phyloP scores from a whole-genome alignment of 176 grass and related monocot species.

The Ensete ventricosum region DNA sequence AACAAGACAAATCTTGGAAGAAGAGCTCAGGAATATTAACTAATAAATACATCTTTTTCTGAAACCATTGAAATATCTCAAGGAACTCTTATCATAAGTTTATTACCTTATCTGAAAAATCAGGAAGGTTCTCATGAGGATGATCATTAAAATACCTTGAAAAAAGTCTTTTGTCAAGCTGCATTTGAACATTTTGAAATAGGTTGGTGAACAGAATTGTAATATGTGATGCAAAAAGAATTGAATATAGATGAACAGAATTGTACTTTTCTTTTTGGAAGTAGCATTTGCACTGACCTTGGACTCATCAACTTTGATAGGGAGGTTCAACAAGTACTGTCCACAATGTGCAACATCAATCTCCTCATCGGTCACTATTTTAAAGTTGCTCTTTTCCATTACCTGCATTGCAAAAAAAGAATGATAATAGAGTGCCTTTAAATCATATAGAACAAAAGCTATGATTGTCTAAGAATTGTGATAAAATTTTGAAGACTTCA shows the following conservation, averaged over 20 bases:
- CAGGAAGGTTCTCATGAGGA: constrained; percentile 72
- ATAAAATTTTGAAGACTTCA: neutral
- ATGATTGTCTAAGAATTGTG: neutral
- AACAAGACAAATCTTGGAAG: no score
- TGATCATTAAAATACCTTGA: constrained; percentile 83
- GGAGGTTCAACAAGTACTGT: constrained; percentile 88
- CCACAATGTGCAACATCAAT: constrained; percentile 84
- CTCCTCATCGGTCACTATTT: constrained; percentile 86
- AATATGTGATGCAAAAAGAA: neutral
- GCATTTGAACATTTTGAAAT: constrained; percentile 16
- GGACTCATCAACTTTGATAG: constrained; percentile 92
- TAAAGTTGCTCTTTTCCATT: constrained; percentile 97
- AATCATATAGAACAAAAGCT: neutral
- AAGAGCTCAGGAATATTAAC: no score
- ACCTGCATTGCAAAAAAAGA: constrained; percentile 34
- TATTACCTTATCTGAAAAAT: constrained; percentile 80
- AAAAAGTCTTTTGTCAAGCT: constrained; percentile 82
- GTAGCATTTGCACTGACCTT: constrained; percentile 34
- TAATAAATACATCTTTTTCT: no score
- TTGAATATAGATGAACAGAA: neutral
- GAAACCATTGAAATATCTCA: neutral
- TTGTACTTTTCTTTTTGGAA: neutral
- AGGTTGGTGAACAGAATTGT: neutral
- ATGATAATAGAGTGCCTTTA: neutral
- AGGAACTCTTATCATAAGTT: neutral